Conservation (phyloP, 2,329 filamentous ascomycete genomes). For the Aphanocladium album region DNA sequence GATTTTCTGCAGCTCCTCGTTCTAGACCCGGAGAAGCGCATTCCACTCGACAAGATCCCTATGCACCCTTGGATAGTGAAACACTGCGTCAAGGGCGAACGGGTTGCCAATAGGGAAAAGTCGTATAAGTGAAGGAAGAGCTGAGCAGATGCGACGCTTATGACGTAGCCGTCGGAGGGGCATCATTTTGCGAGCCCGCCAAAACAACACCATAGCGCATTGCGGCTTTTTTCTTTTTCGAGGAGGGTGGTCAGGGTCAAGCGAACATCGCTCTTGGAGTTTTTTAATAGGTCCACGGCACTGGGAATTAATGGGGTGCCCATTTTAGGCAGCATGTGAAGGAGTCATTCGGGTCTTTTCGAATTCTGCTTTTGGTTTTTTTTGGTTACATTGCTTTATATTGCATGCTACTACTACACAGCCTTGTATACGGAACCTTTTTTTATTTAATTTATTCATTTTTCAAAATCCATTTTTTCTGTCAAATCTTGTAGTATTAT, state of each 20-base stretch:
- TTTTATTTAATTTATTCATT: neutral
- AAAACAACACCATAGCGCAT: neutral
- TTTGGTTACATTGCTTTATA: conserved; percentile 9
- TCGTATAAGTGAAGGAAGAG: conserved; percentile 15
- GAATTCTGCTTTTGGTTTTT: neutral
- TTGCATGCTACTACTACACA: conserved; percentile 7
- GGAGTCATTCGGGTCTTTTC: conserved; percentile 23
- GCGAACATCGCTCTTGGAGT: neutral
- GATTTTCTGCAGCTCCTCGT: conserved; percentile 63
- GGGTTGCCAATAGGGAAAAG: conserved; percentile 47
- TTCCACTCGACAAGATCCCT: conserved; percentile 83
- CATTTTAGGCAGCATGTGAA: conserved; percentile 23
- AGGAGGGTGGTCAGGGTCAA: neutral
- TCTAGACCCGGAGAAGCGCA: conserved; percentile 87
- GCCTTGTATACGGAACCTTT: conserved; percentile 4
- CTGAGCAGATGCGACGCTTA: neutral
- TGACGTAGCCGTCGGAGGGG: conserved; percentile 2
- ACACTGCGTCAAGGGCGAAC: conserved; percentile 71
- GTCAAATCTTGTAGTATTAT: neutral
- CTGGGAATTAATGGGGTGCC: conserved; percentile 9
- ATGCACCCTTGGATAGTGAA: conserved; percentile 95
- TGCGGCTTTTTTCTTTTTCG: neutral
- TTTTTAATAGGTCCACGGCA: conserved; percentile 11
- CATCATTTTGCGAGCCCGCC: neutral
- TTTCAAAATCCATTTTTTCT: too few relatives aligned